Percentiles rank a stretch among this genome's conserved stretches.
Conservation (phyloP, 2,329 filamentous ascomycete species). For the Cladosporium oxysporum region DNA sequence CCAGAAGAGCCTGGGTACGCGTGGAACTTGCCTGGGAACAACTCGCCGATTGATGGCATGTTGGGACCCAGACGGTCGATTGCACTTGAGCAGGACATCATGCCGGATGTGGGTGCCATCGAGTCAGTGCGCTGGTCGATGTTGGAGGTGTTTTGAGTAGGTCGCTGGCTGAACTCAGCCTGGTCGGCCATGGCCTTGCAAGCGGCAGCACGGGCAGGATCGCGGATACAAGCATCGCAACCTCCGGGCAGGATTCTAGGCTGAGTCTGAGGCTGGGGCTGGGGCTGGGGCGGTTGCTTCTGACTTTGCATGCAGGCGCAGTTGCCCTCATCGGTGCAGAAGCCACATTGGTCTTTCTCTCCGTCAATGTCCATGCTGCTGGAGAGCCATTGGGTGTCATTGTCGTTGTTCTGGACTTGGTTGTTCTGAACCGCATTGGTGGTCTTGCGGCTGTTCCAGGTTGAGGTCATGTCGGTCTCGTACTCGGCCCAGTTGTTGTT, state of each 20-base stretch:
- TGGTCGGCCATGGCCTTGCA: conserved; percentile 29
- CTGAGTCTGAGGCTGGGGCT: neutral
- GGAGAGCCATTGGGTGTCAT: conserved; percentile 23
- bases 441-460: conserved; percentile 20
- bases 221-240: conserved; percentile 32
- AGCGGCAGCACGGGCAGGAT: conserved; percentile 31
- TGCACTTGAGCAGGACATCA: conserved; percentile 24
- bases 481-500: neutral
- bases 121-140: conserved; percentile 17
- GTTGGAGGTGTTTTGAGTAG: conserved; percentile 4
- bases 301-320: conserved; percentile 28
- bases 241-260: conserved; percentile 27
- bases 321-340: conserved; percentile 33
- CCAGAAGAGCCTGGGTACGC: conserved; percentile 17
- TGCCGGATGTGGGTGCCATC: conserved; percentile 20
- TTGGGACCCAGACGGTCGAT: conserved; percentile 20
- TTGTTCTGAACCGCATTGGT: conserved; percentile 9
- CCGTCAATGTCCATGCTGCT: conserved; percentile 22
- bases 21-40: conserved; percentile 23
- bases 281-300: neutral
- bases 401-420: conserved; percentile 20
- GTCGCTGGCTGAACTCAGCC: neutral
- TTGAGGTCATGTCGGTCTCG: conserved; percentile 27
- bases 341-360: conserved; percentile 31
- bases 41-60: conserved; percentile 23